Percentiles rank a stretch among this genome's conserved stretches.
Conservation (phyloP, 805 yeast species). For the Yamadazyma sp. region DNA sequence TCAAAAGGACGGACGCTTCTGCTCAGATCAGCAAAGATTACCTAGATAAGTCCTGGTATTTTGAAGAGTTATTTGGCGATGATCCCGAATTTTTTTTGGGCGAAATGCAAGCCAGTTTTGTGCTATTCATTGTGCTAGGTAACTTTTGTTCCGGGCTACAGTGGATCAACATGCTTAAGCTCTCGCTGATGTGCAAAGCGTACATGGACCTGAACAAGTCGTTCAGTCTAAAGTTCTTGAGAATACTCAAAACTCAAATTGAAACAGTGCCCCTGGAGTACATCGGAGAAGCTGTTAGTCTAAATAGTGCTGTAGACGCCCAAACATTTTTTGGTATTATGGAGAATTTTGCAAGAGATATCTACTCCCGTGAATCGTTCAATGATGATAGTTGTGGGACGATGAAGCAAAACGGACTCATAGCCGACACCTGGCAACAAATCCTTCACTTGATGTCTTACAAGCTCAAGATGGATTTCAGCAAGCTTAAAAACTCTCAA, state of each 20-base stretch:
- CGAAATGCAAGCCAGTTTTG: conserved; percentile 54
- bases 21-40: conserved; percentile 50
- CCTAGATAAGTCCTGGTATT: conserved; percentile 62
- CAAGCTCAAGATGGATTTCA: conserved; percentile 17
- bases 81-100: conserved; percentile 38
- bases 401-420: conserved; percentile 19
- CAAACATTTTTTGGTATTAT: conserved; percentile 17
- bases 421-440: conserved; percentile 19
- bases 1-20: conserved; percentile 23
- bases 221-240: conserved; percentile 33
- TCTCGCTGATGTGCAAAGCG: conserved; percentile 33
- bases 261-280: conserved; percentile 44
- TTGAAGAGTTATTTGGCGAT: conserved; percentile 36
- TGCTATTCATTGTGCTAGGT: conserved; percentile 52
- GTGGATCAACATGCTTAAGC: conserved; percentile 55
- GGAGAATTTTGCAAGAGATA: conserved; percentile 21
- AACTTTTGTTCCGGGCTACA: conserved; percentile 64
- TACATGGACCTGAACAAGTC: conserved; percentile 22
- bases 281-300: conserved; percentile 18
- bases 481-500: conserved; percentile 9
- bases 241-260: conserved; percentile 36
- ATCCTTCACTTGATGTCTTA: conserved; percentile 10
- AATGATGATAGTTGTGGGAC: conserved; percentile 19
- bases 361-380: conserved; percentile 10
- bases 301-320: conserved; percentile 21